These are phyloP conservation scores for Berkeleyomyces rouxiae DNA, from an alignment of 2,329 filamentous ascomycete genomes.

Conservation along the genomic window DNA sequence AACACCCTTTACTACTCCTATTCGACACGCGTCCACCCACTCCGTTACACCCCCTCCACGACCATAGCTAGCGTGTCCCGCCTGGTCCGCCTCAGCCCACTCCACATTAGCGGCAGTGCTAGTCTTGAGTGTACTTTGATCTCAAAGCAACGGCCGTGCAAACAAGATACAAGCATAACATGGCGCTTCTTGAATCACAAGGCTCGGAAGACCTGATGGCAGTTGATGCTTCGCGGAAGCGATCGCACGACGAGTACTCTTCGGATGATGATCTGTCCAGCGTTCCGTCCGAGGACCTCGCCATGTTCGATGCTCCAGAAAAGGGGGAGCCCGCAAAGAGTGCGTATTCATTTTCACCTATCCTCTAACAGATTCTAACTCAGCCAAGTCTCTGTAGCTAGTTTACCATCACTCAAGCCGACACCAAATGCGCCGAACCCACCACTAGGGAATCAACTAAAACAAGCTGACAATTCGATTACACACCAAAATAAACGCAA, in stretches of 20 bases:
- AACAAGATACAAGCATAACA: constrained; percentile 16
- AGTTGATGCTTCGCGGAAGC: constrained; percentile 28
- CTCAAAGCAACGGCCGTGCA: not conserved
- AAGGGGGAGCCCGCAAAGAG: not conserved
- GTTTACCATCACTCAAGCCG: constrained; percentile 1
- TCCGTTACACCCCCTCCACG: not conserved
- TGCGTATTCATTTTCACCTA: constrained; percentile 13
- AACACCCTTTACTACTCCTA: not conserved
- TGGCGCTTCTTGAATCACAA: constrained; percentile 30
- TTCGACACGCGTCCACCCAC: not conserved
- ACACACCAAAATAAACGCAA: constrained; percentile 25
- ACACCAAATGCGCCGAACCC: not conserved
- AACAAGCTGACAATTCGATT: not conserved
- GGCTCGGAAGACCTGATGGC: constrained; percentile 23
- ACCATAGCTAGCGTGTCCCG: not conserved
- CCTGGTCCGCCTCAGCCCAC: not conserved
- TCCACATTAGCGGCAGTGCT: not conserved
- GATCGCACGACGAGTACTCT: constrained; percentile 30
- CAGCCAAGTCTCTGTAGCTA: not conserved
- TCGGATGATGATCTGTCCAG: constrained; percentile 18
- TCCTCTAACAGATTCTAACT: constrained; percentile 26
- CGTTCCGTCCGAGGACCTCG: constrained; percentile 6
- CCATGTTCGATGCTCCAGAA: constrained; percentile 8
- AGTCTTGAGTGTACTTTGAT: not conserved
- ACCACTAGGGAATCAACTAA: constrained; percentile 17